A percentile compares a stretch with the other conserved stretches of the same genome.
Conservation (phyloP, 176 grass and related monocot species). For the Musa schizocarpa region DNA sequence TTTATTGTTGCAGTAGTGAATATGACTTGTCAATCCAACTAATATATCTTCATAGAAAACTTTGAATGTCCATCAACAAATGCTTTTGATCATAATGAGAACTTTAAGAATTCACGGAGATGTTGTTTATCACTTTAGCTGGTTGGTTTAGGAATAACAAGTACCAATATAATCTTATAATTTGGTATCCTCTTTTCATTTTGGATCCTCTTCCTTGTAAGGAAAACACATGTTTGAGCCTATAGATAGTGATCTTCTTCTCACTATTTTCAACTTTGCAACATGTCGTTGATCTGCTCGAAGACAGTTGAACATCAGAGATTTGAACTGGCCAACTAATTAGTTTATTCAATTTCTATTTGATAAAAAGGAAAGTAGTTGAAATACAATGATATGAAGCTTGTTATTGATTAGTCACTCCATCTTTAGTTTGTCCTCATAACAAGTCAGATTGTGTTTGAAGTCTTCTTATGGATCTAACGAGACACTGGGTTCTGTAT, state of each 20-base stretch:
- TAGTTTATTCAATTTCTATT: not conserved
- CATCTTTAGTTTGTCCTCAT: not conserved
- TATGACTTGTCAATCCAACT: too few species aligned
- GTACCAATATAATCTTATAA: not conserved
- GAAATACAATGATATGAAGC: not conserved
- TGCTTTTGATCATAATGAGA: not conserved
- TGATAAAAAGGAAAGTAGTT: slow-evolving; percentile 1
- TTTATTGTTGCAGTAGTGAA: too few species aligned
- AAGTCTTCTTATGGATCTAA: not conserved
- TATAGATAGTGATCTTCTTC: not conserved
- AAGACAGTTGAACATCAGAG: not conserved
- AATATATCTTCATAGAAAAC: too few species aligned
- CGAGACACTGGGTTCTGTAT: not conserved
- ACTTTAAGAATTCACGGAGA: not conserved
- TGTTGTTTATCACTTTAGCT: not conserved
- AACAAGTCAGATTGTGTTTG: too few species aligned
- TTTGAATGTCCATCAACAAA: too few species aligned
- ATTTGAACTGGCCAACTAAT: too few species aligned
- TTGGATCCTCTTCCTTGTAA: not conserved
- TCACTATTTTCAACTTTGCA: not conserved
- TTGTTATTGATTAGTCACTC: not conserved
- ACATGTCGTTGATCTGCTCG: not conserved
- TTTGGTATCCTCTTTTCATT: not conserved
- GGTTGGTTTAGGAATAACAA: not conserved
- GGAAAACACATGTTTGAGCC: not conserved